phyloP scores from a whole-genome alignment of 2,329 filamentous ascomycete genomes.

The Trichoderma sp. region DNA sequence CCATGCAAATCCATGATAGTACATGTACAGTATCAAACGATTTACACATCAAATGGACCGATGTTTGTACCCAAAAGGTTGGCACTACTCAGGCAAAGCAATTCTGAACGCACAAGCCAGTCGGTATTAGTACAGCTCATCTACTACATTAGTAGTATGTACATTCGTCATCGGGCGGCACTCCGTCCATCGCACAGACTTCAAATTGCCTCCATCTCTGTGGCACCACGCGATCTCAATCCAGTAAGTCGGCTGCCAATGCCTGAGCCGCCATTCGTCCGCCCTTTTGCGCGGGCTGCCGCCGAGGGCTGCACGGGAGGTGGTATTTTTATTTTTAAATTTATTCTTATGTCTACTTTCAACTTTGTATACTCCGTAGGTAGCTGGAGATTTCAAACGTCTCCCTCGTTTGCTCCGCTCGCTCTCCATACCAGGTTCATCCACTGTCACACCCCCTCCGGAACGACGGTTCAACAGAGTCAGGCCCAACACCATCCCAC shows the following conservation, averaged over 20 bases:
- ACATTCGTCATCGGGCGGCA: not conserved
- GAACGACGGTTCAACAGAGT: not conserved
- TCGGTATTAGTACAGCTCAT: not conserved
- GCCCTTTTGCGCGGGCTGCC: not conserved
- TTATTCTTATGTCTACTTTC: not conserved
- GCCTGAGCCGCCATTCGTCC: not conserved
- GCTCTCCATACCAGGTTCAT: not conserved
- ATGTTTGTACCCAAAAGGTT: not conserved
- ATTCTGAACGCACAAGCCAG: not conserved
- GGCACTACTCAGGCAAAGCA: not conserved
- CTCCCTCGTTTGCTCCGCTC: not conserved
- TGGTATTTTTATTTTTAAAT: not conserved
- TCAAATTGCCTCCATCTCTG: not conserved
- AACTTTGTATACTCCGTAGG: not conserved
- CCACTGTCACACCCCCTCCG: not conserved
- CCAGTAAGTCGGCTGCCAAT: not conserved
- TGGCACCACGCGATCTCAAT: not conserved
- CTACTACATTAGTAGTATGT: not conserved
- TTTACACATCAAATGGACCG: too few relatives aligned
- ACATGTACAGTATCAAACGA: too few relatives aligned
- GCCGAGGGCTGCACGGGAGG: not conserved
- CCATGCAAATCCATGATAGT: not conserved
- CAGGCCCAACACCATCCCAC: conserved; percentile 2
- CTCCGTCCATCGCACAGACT: not conserved
- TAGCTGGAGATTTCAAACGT: not conserved